phyloP scores from a whole-genome alignment of 1,284 basidiomycete genomes.

The Ganoderma meredithae region DNA sequence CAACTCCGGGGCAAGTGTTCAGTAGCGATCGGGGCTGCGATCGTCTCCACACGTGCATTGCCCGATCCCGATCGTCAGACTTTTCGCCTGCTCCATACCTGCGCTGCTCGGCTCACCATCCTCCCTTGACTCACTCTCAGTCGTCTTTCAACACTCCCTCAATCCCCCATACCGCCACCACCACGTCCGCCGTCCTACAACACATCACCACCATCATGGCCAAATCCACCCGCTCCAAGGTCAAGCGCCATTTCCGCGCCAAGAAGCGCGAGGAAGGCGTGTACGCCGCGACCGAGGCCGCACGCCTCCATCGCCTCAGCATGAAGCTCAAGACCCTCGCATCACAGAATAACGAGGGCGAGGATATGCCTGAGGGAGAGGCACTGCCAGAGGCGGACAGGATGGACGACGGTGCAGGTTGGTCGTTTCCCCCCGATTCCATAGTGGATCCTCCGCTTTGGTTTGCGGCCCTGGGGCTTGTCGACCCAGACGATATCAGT shows the following conservation, averaged over 20 bases:
- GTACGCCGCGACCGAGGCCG: slow-evolving; percentile 87
- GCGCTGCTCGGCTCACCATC: neutral
- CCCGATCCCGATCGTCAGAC: slow-evolving; percentile 25
- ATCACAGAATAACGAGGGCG: slow-evolving; percentile 45
- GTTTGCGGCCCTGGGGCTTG: slow-evolving; percentile 61
- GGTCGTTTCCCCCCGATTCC: slow-evolving; percentile 44
- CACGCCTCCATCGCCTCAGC: slow-evolving; percentile 81
- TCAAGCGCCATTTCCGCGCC: slow-evolving; percentile 84
- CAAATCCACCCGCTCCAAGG: slow-evolving; percentile 91
- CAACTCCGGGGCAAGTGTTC: neutral
- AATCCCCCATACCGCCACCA: slow-evolving; percentile 1
- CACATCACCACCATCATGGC: slow-evolving; percentile 67
- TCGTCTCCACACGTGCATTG: slow-evolving; percentile 22
- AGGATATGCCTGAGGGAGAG: slow-evolving; percentile 39
- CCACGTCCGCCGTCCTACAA: slow-evolving; percentile 3
- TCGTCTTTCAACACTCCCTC: neutral
- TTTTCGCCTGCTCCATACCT: slow-evolving; percentile 10
- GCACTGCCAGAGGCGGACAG: slow-evolving; percentile 35
- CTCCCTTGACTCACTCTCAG: slow-evolving; percentile 6
- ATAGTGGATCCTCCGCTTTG: slow-evolving; percentile 38
- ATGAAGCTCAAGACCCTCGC: slow-evolving; percentile 68
- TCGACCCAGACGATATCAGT: slow-evolving; percentile 64
- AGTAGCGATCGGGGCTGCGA: slow-evolving; percentile 19
- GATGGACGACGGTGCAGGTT: slow-evolving; percentile 59
- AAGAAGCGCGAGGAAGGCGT: slow-evolving; percentile 87